Evolutionary conservation across 1,284 basidiomycete genomes (phyloP).

Genomic region (Anthracocystis walkeri): DNA sequence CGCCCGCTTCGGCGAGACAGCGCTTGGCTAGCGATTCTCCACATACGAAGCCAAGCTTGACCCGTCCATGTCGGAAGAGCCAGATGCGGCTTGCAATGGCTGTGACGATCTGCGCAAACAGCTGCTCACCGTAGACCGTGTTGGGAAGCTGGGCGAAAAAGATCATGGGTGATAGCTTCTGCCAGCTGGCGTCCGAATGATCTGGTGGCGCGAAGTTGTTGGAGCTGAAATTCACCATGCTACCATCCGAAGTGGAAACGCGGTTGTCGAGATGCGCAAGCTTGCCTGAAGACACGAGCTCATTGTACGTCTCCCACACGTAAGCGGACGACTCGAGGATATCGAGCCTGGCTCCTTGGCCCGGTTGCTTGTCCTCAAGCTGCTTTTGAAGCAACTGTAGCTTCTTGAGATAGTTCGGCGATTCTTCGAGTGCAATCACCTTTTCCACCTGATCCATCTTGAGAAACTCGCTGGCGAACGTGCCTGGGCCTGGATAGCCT

Average conservation of each 20-base stretch:
- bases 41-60: constrained; percentile 60
- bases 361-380: constrained; percentile 19
- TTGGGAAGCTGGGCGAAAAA: constrained; percentile 67
- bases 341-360: constrained; percentile 34
- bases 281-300: constrained; percentile 44
- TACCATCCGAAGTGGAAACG: constrained; percentile 22
- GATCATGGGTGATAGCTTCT: constrained; percentile 51
- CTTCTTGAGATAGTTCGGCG: constrained; percentile 32
- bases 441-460: constrained; percentile 61
- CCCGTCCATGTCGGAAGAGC: constrained; percentile 62
- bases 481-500: constrained; percentile 65
- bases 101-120: constrained; percentile 63
- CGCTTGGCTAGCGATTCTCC: constrained; percentile 60
- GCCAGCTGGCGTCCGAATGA: constrained; percentile 42
- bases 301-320: constrained; percentile 55
- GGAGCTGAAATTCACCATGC: constrained; percentile 25
- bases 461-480: constrained; percentile 58
- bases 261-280: constrained; percentile 53
- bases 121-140: constrained; percentile 67
- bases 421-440: constrained; percentile 62
- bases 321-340: constrained; percentile 47
- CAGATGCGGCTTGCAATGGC: constrained; percentile 59
- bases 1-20: constrained; percentile 48
- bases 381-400: constrained; percentile 38
- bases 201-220: constrained; percentile 22